A percentile compares a stretch with the other conserved stretches of the same genome.
Conservation (phyloP, 2,329 filamentous ascomycete genomes). For the Teratosphaeria pseudoeucalypti region DNA sequence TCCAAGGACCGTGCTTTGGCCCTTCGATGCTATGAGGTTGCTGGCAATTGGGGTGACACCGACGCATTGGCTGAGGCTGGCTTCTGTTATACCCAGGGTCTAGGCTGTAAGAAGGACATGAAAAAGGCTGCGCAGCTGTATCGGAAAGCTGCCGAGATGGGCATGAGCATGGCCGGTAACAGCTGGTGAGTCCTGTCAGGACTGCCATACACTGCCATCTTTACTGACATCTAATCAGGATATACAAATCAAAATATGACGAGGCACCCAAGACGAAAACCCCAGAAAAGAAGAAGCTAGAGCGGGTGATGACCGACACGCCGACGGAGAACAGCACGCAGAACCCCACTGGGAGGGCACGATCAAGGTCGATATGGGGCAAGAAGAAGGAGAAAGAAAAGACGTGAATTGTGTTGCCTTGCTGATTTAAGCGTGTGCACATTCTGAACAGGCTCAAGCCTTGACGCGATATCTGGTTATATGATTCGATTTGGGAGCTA, state of each 20-base stretch:
- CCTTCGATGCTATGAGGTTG: constrained; percentile 90
- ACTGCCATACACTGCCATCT: not conserved
- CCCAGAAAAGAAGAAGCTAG: constrained; percentile 3
- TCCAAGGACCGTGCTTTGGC: constrained; percentile 83
- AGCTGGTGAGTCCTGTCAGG: constrained; percentile 63
- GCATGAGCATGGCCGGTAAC: constrained; percentile 95
- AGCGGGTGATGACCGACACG: constrained; percentile 31
- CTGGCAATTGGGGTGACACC: constrained; percentile 86
- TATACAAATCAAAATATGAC: constrained; percentile 89
- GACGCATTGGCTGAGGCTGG: constrained; percentile 91
- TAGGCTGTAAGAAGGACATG: constrained; percentile 91
- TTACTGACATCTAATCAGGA: constrained; percentile 47
- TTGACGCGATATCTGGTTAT: not conserved
- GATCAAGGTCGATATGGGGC: constrained; percentile 14
- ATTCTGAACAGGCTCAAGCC: not conserved
- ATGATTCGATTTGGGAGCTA: not conserved
- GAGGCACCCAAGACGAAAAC: constrained; percentile 36
- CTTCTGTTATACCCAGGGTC: constrained; percentile 88
- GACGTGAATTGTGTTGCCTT: not conserved
- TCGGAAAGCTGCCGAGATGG: constrained; percentile 79
- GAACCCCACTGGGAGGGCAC: constrained; percentile 13
- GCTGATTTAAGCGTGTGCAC: not conserved
- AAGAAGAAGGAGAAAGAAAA: constrained; percentile 14
- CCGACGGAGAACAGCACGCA: constrained; percentile 23
- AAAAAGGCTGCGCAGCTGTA: constrained; percentile 91